phyloP scores from a whole-genome alignment of 1,139 yeast species.

The Meyerozyma carpophila region DNA sequence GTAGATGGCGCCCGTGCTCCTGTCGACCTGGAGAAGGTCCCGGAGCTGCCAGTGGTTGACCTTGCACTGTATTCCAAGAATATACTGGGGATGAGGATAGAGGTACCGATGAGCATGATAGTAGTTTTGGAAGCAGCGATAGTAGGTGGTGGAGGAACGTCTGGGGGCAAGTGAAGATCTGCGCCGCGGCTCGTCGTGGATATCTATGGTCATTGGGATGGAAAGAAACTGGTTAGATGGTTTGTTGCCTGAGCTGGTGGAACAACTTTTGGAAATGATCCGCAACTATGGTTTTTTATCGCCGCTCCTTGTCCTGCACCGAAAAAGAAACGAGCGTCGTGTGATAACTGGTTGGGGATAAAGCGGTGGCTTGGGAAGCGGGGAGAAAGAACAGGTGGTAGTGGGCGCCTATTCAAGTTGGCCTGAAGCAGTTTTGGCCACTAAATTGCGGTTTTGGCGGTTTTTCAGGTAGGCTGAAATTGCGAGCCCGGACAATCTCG shows the following conservation, averaged over 20 bases:
- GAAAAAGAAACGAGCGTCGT: not conserved
- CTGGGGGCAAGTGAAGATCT: not conserved
- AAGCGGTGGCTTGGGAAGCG: not conserved
- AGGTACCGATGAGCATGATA: constrained; percentile 38
- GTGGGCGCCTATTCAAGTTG: too few relatives aligned
- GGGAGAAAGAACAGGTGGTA: not conserved
- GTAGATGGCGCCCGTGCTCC: constrained; percentile 22
- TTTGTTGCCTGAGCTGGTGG: not conserved
- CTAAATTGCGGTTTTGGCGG: too few relatives aligned
- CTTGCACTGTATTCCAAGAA: constrained; percentile 19
- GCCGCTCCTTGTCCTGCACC: not conserved
- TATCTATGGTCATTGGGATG: not conserved
- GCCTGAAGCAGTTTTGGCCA: too few relatives aligned
- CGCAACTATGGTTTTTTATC: not conserved
- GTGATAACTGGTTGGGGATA: not conserved
- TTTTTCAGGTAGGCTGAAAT: too few relatives aligned
- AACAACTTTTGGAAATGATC: not conserved
- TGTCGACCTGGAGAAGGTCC: constrained; percentile 56
- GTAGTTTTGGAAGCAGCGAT: constrained; percentile 41
- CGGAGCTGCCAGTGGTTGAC: constrained; percentile 84
- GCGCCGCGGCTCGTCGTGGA: not conserved
- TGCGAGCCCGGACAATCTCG: too few relatives aligned
- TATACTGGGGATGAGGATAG: constrained; percentile 32
- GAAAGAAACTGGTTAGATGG: not conserved
- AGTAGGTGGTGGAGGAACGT: constrained; percentile 12